Conservation (phyloP, 2,329 filamentous ascomycete genomes). For the Aspergillus quadricinctus region DNA sequence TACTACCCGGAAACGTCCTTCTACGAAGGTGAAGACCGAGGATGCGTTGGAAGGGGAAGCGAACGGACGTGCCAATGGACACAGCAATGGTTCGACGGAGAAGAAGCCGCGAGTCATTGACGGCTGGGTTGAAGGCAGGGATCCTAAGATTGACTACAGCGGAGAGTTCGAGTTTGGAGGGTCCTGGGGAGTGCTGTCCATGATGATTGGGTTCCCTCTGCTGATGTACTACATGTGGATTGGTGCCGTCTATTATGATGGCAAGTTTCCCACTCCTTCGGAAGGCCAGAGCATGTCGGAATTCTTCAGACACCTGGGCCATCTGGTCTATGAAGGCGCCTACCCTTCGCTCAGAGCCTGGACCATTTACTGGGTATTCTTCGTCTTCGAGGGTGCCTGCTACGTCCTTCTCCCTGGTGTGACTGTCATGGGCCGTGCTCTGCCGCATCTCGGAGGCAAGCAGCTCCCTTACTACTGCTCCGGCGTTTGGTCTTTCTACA, state of each 20-base stretch:
- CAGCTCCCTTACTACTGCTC: conserved; percentile 95
- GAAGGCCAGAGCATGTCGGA: conserved; percentile 64
- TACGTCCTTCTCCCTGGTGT: conserved; percentile 87
- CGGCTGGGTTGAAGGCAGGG: conserved; percentile 39
- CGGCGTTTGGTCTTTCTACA: conserved; percentile 80
- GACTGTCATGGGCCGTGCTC: conserved; percentile 80
- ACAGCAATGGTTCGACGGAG: conserved; percentile 13
- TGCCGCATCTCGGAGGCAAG: conserved; percentile 76
- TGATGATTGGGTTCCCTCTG: conserved; percentile 90
- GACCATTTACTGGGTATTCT: conserved; percentile 92
- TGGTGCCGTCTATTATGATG: conserved; percentile 87
- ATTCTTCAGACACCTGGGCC: conserved; percentile 66
- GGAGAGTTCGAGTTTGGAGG: conserved; percentile 79
- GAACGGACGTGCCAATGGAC: conserved; percentile 21
- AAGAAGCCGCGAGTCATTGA: conserved; percentile 34
- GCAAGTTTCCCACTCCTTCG: conserved; percentile 66
- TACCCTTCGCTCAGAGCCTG: conserved; percentile 80
- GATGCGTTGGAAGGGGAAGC: conserved; percentile 20
- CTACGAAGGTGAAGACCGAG: conserved; percentile 25
- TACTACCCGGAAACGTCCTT: conserved; percentile 27
- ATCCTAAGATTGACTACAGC: conserved; percentile 44
- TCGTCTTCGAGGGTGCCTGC: conserved; percentile 75
- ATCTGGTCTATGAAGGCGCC: conserved; percentile 75
- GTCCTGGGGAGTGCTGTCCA: conserved; percentile 67
- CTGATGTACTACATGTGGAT: conserved; percentile 99